Evolutionary conservation across 176 grass and related monocot genomes (phyloP), one percentile per base, ranked within the genome.

Genomic region (Luzula sylvatica): DNA sequence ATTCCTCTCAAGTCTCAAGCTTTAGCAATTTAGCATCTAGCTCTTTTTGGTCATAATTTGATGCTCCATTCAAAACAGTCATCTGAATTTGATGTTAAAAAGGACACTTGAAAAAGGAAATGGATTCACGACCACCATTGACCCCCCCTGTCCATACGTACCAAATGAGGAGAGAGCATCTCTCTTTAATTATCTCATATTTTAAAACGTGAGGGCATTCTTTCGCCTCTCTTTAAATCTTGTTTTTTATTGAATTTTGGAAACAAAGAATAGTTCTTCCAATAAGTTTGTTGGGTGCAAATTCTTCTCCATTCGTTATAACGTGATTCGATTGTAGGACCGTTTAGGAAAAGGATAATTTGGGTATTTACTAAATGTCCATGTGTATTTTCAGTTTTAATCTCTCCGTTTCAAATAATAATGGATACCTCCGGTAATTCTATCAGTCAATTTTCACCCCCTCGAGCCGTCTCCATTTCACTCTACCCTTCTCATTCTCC

Each of bases 251-350:
- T 42, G 2, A 39, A 3, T 59, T 20, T n/a, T 43, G 8, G 20
- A 32, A 41, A 23, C 30, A 15, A 60, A 44, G 43, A 64, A 50
- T 64, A 49, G 47, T 64, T 47, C 60, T 32, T 47, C 16, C 43
- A 64, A 47, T 64, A 50, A 32, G 8, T 27, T 46, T 15, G 43
- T 17, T 48, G 28, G 14, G 43, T 24, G 39, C 6, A 5, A 28
- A 17, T 48, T 43, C 18, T 5, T 40, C 23, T 14, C 15, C 24
- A 12, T 24, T n/a, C n/a, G n/a, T n/a, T 14, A 64, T 64, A 18
- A 42, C n/a, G n/a, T n/a, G n/a, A n/a, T n/a, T n/a, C n/a, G n/a
- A n/a, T n/a, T n/a, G n/a, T n/a, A n/a, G n/a, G n/a, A n/a, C n/a
- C n/a, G n/a, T n/a, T n/a, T n/a, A n/a, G n/a, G n/a, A n/a, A n/a